Evolutionary conservation across 139 green algal genomes (phyloP).

Genomic region (Zygnema circumcarinatum): DNA sequence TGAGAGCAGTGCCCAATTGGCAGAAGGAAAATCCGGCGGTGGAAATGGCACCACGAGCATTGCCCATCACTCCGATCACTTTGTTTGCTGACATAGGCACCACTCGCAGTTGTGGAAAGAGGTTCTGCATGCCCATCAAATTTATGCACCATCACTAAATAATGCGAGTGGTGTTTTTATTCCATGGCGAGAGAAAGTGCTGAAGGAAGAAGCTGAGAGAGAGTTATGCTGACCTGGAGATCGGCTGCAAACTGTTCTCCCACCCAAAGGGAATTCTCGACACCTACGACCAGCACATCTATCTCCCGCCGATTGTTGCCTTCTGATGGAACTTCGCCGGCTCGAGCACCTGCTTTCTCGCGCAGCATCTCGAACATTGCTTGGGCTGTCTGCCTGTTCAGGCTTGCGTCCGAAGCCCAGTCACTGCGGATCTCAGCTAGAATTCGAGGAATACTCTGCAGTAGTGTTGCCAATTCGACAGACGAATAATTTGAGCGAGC

Average conservation of each 20-base stretch:
- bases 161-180: too few species aligned
- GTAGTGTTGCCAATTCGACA: too few species aligned
- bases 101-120: slow-evolving; percentile 54
- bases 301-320: slow-evolving; percentile 44
- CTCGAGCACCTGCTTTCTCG: background rate
- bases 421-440: slow-evolving; percentile 37
- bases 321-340: background rate
- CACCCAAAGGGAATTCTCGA: slow-evolving; percentile 56
- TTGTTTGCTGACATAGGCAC: slow-evolving; percentile 60
- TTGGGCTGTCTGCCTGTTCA: slow-evolving; percentile 43
- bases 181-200: too few species aligned
- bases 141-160: background rate
- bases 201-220: too few species aligned
- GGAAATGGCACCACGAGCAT: slow-evolving; percentile 32
- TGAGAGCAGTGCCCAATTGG: slow-evolving; percentile 5
- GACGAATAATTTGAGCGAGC: background rate
- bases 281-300: slow-evolving; percentile 53
- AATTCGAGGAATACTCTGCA: slow-evolving; percentile 42
- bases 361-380: slow-evolving; percentile 19
- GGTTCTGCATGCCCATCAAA: slow-evolving; percentile 18
- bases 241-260: slow-evolving; percentile 61
- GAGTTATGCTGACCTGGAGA: too few species aligned
- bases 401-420: background rate
- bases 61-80: slow-evolving; percentile 57
- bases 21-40: slow-evolving; percentile 51